These are phyloP conservation scores for Emergomyces pasteurianus DNA, from an alignment of 2,329 filamentous ascomycete genomes.

Conservation along the genomic window DNA sequence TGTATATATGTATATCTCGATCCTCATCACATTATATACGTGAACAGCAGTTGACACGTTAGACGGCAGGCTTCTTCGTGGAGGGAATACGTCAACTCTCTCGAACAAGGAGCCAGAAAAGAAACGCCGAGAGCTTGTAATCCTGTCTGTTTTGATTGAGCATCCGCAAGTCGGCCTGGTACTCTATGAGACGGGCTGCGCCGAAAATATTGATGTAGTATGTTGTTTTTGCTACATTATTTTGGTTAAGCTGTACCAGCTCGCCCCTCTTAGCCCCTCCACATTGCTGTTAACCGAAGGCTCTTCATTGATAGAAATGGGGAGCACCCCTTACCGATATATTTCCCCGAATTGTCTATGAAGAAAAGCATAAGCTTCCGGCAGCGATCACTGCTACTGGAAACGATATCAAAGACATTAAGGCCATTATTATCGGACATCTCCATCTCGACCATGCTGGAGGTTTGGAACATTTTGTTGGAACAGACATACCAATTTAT, in stretches of 20 bases:
- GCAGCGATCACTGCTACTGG: constrained; percentile 26
- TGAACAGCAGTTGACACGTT: not conserved
- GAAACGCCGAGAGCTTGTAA: constrained; percentile 31
- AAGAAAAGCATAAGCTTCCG: constrained; percentile 22
- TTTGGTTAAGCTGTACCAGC: not conserved
- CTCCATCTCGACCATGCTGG: constrained; percentile 39
- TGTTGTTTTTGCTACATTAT: constrained; percentile 7
- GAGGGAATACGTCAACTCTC: constrained; percentile 27
- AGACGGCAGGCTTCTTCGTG: constrained; percentile 23
- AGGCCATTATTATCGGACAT: constrained; percentile 37
- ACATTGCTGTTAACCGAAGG: not conserved
- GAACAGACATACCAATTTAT: constrained; percentile 34
- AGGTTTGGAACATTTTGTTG: constrained; percentile 35
- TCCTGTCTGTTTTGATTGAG: constrained; percentile 34
- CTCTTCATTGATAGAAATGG: constrained; percentile 19
- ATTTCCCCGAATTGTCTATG: constrained; percentile 27
- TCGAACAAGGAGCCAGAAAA: constrained; percentile 28
- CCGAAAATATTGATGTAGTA: constrained; percentile 30
- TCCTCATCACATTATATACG: not conserved
- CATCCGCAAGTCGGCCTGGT: constrained; percentile 35
- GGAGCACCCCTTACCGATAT: constrained; percentile 26
- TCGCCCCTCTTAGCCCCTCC: not conserved
- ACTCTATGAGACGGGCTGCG: constrained; percentile 36
- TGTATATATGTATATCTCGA: not conserved
- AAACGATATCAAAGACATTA: constrained; percentile 36